phyloP scores from a whole-genome alignment of 1,284 basidiomycete species.

The Coniferiporia weirii region DNA sequence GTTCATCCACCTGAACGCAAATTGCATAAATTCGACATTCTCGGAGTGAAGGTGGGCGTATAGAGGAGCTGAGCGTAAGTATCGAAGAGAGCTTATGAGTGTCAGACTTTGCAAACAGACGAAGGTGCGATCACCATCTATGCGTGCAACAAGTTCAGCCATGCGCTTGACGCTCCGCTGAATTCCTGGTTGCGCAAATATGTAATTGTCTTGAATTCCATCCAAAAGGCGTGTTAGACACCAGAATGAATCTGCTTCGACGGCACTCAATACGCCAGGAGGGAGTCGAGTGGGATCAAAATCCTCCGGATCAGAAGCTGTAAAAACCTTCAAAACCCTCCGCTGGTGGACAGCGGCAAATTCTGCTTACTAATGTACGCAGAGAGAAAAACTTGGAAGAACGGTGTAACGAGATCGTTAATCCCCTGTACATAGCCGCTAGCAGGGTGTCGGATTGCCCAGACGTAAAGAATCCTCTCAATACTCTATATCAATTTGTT shows the following conservation, averaged over 20 bases:
- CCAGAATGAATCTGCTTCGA: conserved; percentile 97
- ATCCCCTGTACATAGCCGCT: conserved; percentile 97
- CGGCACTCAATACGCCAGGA: conserved; percentile 62
- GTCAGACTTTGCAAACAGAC: conserved; percentile 38
- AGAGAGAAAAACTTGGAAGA: conserved; percentile 90
- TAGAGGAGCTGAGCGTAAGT: conserved; percentile 56
- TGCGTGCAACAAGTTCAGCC: conserved; percentile 87
- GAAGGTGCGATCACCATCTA: conserved; percentile 61
- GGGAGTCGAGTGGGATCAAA: conserved; percentile 81
- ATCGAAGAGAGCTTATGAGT: conserved; percentile 1
- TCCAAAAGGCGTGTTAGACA: conserved; percentile 90
- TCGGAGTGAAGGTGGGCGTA: conserved; percentile 79
- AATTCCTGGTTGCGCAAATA: conserved; percentile 91
- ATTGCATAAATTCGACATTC: conserved; percentile 97
- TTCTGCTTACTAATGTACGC: conserved; percentile 74
- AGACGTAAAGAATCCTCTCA: conserved; percentile 92
- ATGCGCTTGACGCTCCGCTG: conserved; percentile 87
- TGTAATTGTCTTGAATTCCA: conserved; percentile 97
- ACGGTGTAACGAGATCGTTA: conserved; percentile 93
- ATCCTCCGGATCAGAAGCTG: conserved; percentile 82
- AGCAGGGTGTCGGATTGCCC: conserved; percentile 96
- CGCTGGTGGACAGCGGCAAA: conserved; percentile 8
- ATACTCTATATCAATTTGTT: conserved; percentile 55
- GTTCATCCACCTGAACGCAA: conserved; percentile 99
- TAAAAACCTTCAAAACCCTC: conserved; percentile 14